Base-by-base conservation (phyloP, 371 early-diverging fungal species). In the Syncephalis plumigaleata region DNA sequence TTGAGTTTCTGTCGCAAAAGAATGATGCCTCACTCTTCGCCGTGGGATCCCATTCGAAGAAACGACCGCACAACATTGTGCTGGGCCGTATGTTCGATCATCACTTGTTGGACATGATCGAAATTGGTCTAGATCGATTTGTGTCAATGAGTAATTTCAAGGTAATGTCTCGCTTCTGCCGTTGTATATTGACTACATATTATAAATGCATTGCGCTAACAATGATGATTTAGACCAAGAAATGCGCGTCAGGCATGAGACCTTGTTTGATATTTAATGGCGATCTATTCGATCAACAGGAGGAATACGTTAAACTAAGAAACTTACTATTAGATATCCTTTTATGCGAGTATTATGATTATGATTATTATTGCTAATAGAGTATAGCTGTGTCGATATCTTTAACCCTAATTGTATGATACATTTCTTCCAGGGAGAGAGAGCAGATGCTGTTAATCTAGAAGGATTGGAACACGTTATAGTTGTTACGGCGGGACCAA, bases 61-160 rank as follows among this genome's bases (percentile, higher is more conserved):
- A 98, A 64, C 73, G 96, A 48, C 97, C 98, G 24, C 79, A 95
- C 65, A 91, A 91, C 60, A 60, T 98, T 54, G 72, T 78, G 1
- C 75, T 98, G 55, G 77, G 78, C 11, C 79, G 97, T 36, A 85
- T 82, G 70, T 96, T 90, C 61, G 84, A 95, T 55, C 69, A 88
- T 59, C 84, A 87, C 53, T 54, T 95, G 16, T 60, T 96, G 58
- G 97, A 98, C 55, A 91, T 96, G 91, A 66, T 91, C 43, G 98
- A 98, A 63, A 62, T 98, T 36, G 87, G 88, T 17, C 64, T 98
- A 16, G 78, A 76, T 45, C 64, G 78, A 20, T 65, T 68, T 11
- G 58, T 66, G 15, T 62, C 74, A 0, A 71, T 84, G 69, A 67
- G 60, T 39, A 75, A 77, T 42, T 80, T 91, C 64, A 81, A 84